A percentile compares a stretch with the other conserved stretches of the same genome.
Evolutionary conservation across 192 early-diverging fungal genomes (phyloP).

Genomic region (Kickxella alabastrina): DNA sequence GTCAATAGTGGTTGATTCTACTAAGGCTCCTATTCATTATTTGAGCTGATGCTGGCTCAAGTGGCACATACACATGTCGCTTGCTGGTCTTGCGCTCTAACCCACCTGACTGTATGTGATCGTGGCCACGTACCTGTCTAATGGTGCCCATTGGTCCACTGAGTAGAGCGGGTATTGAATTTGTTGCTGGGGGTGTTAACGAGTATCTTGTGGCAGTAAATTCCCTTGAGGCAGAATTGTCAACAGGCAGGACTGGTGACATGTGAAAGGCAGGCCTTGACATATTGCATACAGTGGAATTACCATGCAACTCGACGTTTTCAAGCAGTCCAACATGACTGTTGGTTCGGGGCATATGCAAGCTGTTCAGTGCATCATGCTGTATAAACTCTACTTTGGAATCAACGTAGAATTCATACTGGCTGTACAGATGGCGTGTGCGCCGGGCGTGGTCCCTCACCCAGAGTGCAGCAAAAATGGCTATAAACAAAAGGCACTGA

Average conservation of each 20-base stretch:
- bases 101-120: too few species aligned
- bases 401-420: conserved; percentile 26
- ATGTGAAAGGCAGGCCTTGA: too few species aligned
- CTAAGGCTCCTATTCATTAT: not conserved
- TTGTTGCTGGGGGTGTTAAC: too few species aligned
- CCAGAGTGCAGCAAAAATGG: conserved; percentile 30
- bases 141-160: not conserved
- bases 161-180: not conserved
- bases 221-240: too few species aligned
- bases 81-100: conserved; percentile 18
- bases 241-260: too few species aligned
- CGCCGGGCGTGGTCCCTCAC: conserved; percentile 29
- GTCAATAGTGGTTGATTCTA: too few species aligned
- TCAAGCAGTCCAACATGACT: not conserved
- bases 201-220: too few species aligned
- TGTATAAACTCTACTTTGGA: conserved; percentile 4
- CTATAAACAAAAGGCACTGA: conserved; percentile 22
- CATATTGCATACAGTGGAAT: too few species aligned
- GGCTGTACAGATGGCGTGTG: conserved; percentile 18
- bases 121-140: too few species aligned
- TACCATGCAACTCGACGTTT: too few species aligned
- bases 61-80: conserved; percentile 24
- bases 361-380: not conserved
- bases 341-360: not conserved
- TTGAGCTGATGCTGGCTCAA: conserved; percentile 10